Evolutionary conservation across 345 rosid genomes (phyloP), one percentile per base, ranked within the genome.

Genomic region (Sisymbrium altissimum): DNA sequence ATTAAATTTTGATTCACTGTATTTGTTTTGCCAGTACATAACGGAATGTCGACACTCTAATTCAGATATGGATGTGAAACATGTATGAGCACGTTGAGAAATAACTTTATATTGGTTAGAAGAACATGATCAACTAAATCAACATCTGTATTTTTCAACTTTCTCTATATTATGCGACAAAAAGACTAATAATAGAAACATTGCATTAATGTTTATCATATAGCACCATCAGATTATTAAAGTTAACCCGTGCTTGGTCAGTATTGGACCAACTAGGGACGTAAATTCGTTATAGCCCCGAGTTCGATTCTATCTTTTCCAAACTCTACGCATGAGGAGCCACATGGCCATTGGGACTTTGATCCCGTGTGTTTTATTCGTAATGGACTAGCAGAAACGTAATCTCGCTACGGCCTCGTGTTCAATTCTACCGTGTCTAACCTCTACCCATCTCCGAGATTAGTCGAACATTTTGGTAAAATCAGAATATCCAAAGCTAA

Each of bases 61-160:
- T 7, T 30, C 0, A 19, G 18, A 13, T 56, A 41, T 41, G 43
- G 55, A 30, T 56, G 64, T 69, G 3, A 56, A 69, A 19, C 73
- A 69, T 43, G 55, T 69, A 30, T 36, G 41, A 68, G 73, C 73
- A 69, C 40, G 55, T 69, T 69, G 29, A 56, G 2, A 30, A 30
- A 56, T 8, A 49, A 9, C 5, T 3, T n/a, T 46, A 32, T 32
- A 32, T 15, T 40, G n/a, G 53, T 40, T 30, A 52, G 14, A 41
- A 52, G 14, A 41, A 19, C 17, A 54, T 18, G 72, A 55, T 41
- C 30, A 55, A 29, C 41, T 71, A 49, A 18, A 60, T 48, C 7
- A 50, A 7, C 11, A 48, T 50, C 30, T 50, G 55, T 50, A 9
- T 11, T 21, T 49, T 49, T 49, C 55, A 49, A 45, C 17, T 15